Percentiles rank a stretch among this genome's conserved stretches.
Evolutionary conservation across 352 stramenopile genomes (phyloP).

Genomic region (Albugo candida): DNA sequence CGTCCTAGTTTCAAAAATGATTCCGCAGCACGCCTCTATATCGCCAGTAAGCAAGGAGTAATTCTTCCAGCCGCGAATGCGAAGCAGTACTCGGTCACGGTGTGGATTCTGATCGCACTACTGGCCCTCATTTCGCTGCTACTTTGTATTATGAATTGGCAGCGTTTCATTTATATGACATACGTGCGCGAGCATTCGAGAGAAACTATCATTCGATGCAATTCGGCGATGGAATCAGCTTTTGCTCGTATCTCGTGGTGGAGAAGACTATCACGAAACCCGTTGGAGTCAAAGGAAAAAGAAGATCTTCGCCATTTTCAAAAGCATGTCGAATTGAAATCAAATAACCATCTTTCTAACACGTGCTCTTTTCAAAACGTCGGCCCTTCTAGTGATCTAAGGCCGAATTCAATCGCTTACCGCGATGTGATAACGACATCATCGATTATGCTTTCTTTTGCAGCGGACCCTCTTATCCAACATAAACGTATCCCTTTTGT

Average conservation of each 20-base stretch:
- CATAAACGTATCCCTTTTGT: slow-evolving; percentile 27
- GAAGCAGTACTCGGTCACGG: slow-evolving; percentile 2
- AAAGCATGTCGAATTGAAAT: background rate
- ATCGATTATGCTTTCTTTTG: slow-evolving; percentile 23
- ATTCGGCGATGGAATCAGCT: slow-evolving; percentile 4
- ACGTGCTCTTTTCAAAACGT: background rate
- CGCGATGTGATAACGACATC: slow-evolving; percentile 25
- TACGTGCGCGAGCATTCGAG: slow-evolving; percentile 5
- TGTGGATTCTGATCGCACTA: slow-evolving; percentile 13
- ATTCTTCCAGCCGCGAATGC: background rate
- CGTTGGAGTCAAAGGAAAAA: background rate
- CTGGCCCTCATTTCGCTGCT: slow-evolving; percentile 5
- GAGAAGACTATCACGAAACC: background rate
- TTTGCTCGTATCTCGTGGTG: background rate
- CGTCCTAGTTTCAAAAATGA: slow-evolving; percentile 12
- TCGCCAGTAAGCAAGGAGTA: slow-evolving; percentile 4
- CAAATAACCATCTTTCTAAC: background rate
- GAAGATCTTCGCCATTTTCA: background rate
- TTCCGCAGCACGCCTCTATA: slow-evolving; percentile 11
- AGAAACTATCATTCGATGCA: slow-evolving; percentile 6
- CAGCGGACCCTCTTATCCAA: slow-evolving; percentile 22
- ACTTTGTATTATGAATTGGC: slow-evolving; percentile 10
- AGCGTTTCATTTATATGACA: slow-evolving; percentile 7
- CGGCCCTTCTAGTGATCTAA: background rate
- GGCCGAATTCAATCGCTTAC: slow-evolving; percentile 6